Base-by-base conservation (phyloP, 1,284 basidiomycete genomes). In the Neonothopanus nambi region DNA sequence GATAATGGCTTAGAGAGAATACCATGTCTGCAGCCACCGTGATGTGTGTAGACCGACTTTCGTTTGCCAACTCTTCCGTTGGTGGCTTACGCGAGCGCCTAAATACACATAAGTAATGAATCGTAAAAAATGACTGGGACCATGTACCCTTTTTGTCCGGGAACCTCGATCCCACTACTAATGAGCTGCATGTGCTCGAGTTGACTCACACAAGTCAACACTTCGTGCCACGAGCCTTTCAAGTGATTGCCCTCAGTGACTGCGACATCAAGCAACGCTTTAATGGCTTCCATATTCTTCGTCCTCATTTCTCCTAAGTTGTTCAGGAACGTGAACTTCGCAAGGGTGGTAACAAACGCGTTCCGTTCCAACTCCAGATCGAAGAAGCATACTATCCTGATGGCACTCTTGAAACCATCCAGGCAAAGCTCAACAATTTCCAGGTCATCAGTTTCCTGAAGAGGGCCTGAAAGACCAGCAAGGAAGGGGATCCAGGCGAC, bases 11-110 rank as follows among this genome's bases (percentile, higher is more conserved):
- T 13, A 95, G 79, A 3, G 96, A 98, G 71, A 99, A 99, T 23
- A 99, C 95, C 92, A 98, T 98, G 68, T 99, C 97, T 5, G 96
- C 93, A 0, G 97, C 95, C 45, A 99, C 95, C 0, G 96, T 99
- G 61, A 99, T 98, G 69, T 99, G 95, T 0, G 93, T 94, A 23
- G 97, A 98, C 44, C 94, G 85, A 64, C 96, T 97, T 68, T 98
- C 97, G 61, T 95, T 94, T 0, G 95, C 95, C 24, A 99, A 82
- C 62, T 98, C 96, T 67, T 98, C 95, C 6, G 91, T 90, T 1
- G 91, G 92, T 11, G 85, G 66, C 66, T 88, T 90, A 57, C 81
- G 84, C 5, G 77, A 67, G 51, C 89, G 82, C 42, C 84, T 87
- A 57, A 33, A 39, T 37, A 8, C 51, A 67, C 24, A 48, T 15